Conservation (phyloP, 129 eudicot species). For the Artemisia annua region DNA sequence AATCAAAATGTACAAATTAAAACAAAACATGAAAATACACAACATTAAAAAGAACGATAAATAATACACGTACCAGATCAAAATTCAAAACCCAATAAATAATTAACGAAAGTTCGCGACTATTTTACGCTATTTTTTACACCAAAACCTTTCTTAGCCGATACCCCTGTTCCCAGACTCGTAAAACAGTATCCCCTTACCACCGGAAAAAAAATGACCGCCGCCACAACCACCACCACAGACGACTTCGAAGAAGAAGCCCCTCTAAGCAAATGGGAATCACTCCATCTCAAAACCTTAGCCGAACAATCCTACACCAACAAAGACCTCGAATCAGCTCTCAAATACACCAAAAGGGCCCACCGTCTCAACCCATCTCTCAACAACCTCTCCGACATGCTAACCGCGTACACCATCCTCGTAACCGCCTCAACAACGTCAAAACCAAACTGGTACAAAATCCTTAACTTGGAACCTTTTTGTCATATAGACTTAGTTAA, state of each 20-base stretch:
- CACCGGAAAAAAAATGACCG: neutral
- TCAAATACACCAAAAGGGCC: slow-evolving; percentile 61
- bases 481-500: slow-evolving; percentile 51
- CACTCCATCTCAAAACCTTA: slow-evolving; percentile 62
- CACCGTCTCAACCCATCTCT: slow-evolving; percentile 45
- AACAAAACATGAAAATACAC: too few species aligned
- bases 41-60: too few species aligned
- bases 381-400: slow-evolving; percentile 37
- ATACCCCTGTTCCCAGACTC: too few species aligned
- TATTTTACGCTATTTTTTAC: too few species aligned
- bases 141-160: too few species aligned
- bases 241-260: slow-evolving; percentile 27
- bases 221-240: neutral
- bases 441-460: slow-evolving; percentile 49
- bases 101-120: too few species aligned
- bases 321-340: slow-evolving; percentile 51
- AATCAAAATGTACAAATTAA: too few species aligned
- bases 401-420: slow-evolving; percentile 61
- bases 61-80: too few species aligned
- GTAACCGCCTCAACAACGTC: slow-evolving; percentile 4
- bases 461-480: slow-evolving; percentile 64
- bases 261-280: slow-evolving; percentile 35
- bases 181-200: too few species aligned
- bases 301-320: slow-evolving; percentile 60
- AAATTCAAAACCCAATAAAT: too few species aligned